phyloP scores from a whole-genome alignment of 2,329 filamentous ascomycete species.

The Fusarium scirpi region DNA sequence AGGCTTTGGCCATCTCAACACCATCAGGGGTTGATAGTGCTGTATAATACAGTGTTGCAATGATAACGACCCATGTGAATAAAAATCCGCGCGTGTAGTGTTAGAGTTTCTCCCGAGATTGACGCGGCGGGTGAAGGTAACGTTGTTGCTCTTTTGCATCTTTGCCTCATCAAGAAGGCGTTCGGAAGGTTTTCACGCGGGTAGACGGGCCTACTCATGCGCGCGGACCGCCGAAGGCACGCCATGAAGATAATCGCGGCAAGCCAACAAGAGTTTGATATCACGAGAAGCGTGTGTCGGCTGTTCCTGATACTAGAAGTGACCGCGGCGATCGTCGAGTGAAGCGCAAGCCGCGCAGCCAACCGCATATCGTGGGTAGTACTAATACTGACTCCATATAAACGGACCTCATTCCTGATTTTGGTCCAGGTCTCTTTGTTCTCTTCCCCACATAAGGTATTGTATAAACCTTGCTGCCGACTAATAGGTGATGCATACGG shows the following conservation, averaged over 20 bases:
- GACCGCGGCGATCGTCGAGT: constrained; percentile 23
- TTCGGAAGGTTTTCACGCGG: constrained; percentile 30
- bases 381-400: constrained; percentile 32
- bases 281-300: constrained; percentile 16
- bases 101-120: constrained; percentile 8
- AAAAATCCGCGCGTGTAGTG: constrained; percentile 29
- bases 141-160: constrained; percentile 8
- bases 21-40: constrained; percentile 1
- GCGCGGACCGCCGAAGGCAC: constrained; percentile 38
- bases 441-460: constrained; percentile 24
- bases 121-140: constrained; percentile 30
- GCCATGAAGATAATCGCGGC: constrained; percentile 28
- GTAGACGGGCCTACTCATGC: constrained; percentile 41
- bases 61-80: constrained; percentile 8
- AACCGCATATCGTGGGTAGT: constrained; percentile 34
- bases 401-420: constrained; percentile 24
- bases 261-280: constrained; percentile 36
- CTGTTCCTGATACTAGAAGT: constrained; percentile 40
- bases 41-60: constrained; percentile 1
- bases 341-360: constrained; percentile 13
- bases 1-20: constrained; percentile 12
- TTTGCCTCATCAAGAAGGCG: constrained; percentile 13
- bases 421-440: constrained; percentile 16
- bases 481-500: constrained; percentile 25
- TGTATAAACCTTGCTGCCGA: constrained; percentile 16